phyloP scores from a whole-genome alignment of 1,139 yeast genomes.

The Chernovozyma sophiae-reginae region DNA sequence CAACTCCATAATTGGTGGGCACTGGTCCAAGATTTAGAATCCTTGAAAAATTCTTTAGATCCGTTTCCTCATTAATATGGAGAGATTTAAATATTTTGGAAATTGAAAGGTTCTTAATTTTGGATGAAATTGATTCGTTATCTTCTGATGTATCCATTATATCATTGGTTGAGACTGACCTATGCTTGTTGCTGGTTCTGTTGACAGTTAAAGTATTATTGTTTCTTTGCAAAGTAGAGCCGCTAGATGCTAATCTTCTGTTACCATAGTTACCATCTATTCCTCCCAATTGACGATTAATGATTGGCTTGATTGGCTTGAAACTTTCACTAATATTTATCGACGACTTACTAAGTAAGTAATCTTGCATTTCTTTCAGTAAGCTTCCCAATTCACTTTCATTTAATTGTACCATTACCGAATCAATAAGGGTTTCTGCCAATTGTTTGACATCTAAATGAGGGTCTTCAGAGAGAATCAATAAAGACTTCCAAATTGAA shows the following conservation, averaged over 20 bases:
- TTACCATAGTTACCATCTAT: slow-evolving; percentile 9
- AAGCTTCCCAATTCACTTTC: slow-evolving; percentile 64
- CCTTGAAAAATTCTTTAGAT: slow-evolving; percentile 33
- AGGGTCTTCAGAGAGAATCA: slow-evolving; percentile 85
- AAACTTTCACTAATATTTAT: slow-evolving; percentile 40
- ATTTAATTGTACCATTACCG: slow-evolving; percentile 60
- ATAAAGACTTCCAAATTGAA: slow-evolving; percentile 81
- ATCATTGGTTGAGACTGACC: slow-evolving; percentile 32
- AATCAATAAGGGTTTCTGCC: slow-evolving; percentile 76
- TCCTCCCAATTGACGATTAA: slow-evolving; percentile 22
- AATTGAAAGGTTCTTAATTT: slow-evolving; percentile 36
- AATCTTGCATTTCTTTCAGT: slow-evolving; percentile 62
- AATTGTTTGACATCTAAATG: slow-evolving; percentile 73
- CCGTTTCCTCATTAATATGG: slow-evolving; percentile 40
- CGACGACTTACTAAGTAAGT: slow-evolving; percentile 50
- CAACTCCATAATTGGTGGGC: slow-evolving; percentile 47
- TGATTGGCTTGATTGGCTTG: slow-evolving; percentile 31
- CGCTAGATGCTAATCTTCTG: slow-evolving; percentile 34
- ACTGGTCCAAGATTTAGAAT: slow-evolving; percentile 38
- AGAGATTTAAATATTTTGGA: slow-evolving; percentile 42
- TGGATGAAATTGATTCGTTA: slow-evolving; percentile 34
- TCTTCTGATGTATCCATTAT: slow-evolving; percentile 22
- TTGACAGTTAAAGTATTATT: slow-evolving; percentile 26
- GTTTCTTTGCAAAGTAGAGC: slow-evolving; percentile 26
- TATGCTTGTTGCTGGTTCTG: slow-evolving; percentile 20